Evolutionary conservation across 225 moss, liverwort and hornwort genomes (phyloP).

Genomic region (Marchantia paleacea): DNA sequence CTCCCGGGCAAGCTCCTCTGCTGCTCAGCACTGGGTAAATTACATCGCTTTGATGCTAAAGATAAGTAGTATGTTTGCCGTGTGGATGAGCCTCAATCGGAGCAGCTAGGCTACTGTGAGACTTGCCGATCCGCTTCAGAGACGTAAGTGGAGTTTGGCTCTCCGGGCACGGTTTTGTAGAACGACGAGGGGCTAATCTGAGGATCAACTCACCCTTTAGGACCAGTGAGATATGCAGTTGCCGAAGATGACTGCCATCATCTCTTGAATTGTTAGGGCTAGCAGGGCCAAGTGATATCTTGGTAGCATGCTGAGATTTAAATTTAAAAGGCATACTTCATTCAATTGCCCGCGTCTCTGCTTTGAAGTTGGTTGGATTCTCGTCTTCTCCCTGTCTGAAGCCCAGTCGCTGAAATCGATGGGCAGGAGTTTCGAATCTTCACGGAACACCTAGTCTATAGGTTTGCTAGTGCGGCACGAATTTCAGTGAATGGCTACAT

Average conservation of each 20-base stretch:
- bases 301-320: conserved; percentile 20
- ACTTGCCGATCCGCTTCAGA: conserved; percentile 8
- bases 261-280: conserved; percentile 21
- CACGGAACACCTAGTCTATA: too few relatives aligned
- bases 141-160: conserved; percentile 2
- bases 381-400: too few relatives aligned
- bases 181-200: conserved; percentile 18
- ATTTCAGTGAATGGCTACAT: too few relatives aligned
- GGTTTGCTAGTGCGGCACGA: too few relatives aligned
- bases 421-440: too few relatives aligned
- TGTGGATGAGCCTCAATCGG: conserved; percentile 12
- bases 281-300: conserved; percentile 12
- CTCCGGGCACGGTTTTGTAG: conserved; percentile 25
- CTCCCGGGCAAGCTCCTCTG: not conserved
- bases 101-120: conserved; percentile 12
- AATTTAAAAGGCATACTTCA: conserved; percentile 6
- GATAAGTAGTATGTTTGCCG: conserved; percentile 10
- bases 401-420: too few relatives aligned
- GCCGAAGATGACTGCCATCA: conserved; percentile 12
- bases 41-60: not conserved
- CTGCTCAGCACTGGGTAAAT: conserved; percentile 3
- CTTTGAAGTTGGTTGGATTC: not conserved
- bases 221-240: conserved; percentile 16
- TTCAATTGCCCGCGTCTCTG: not conserved
- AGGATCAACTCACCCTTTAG: conserved; percentile 19